Conservation (phyloP, 192 early-diverging fungal species). For the Umbelopsis sp. region DNA sequence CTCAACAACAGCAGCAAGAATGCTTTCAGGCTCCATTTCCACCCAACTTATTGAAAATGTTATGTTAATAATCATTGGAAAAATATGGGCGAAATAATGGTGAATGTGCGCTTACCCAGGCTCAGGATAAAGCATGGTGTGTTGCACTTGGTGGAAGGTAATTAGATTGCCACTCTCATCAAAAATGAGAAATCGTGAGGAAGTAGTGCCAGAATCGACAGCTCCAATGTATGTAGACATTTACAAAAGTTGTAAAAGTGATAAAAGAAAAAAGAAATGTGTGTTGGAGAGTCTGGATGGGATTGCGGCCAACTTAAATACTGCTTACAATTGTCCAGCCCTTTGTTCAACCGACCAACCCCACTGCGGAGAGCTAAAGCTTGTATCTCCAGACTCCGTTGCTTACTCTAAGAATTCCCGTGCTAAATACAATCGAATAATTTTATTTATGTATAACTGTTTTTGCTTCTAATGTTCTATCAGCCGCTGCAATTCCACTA, state of each 20-base stretch:
- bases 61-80: background rate
- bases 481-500: background rate
- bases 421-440: background rate
- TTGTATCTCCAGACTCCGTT: conserved; percentile 3
- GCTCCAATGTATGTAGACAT: conserved; percentile 72
- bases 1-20: conserved; percentile 66
- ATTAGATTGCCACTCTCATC: conserved; percentile 72
- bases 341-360: background rate
- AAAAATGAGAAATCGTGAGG: conserved; percentile 91
- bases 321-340: conserved; percentile 1
- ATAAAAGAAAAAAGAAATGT: background rate
- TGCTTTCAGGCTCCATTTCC: conserved; percentile 82
- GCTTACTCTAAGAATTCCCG: background rate
- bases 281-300: background rate
- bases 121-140: conserved; percentile 72
- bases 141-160: conserved; percentile 76
- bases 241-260: background rate
- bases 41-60: conserved; percentile 65
- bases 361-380: background rate
- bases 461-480: too few species aligned
- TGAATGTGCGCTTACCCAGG: conserved; percentile 56
- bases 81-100: too few species aligned
- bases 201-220: conserved; percentile 94
- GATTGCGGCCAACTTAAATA: too few species aligned
- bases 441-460: too few species aligned